Evolutionary conservation across 2,329 filamentous ascomycete species (phyloP).

Genomic region (Calonectria multiphialidica): DNA sequence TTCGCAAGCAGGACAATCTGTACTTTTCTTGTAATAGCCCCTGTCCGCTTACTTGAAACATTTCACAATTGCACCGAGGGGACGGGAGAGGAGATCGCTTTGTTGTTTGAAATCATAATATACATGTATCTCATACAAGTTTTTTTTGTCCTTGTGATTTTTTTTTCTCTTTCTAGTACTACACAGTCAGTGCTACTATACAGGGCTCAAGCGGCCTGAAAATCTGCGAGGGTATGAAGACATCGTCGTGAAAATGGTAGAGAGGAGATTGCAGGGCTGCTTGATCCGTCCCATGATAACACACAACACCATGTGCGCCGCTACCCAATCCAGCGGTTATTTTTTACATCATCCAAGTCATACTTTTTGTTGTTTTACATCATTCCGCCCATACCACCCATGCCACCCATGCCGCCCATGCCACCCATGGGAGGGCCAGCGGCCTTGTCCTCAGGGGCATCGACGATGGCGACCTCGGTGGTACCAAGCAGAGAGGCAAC

Average conservation of each 20-base stretch:
- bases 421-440: conserved; percentile 71
- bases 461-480: conserved; percentile 97
- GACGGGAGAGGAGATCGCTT: not conserved
- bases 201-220: conserved; percentile 47
- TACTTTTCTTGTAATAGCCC: not conserved
- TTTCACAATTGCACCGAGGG: not conserved
- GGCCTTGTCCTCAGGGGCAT: conserved; percentile 93
- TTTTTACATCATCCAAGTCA: conserved; percentile 46
- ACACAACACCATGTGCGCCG: conserved; percentile 63
- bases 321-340: conserved; percentile 46
- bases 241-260: conserved; percentile 42
- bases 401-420: conserved; percentile 74
- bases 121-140: conserved; percentile 22
- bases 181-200: conserved; percentile 51
- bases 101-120: not conserved
- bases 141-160: conserved; percentile 35
- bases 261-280: conserved; percentile 51
- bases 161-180: conserved; percentile 44
- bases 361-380: conserved; percentile 37
- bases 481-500: conserved; percentile 97
- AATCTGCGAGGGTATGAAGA: conserved; percentile 46
- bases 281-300: conserved; percentile 53
- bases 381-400: conserved; percentile 71
- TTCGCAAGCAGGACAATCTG: not conserved
- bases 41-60: not conserved